Base-by-base conservation (phyloP, 2,329 filamentous ascomycete genomes). In the Kalaharituber pfeilii region DNA sequence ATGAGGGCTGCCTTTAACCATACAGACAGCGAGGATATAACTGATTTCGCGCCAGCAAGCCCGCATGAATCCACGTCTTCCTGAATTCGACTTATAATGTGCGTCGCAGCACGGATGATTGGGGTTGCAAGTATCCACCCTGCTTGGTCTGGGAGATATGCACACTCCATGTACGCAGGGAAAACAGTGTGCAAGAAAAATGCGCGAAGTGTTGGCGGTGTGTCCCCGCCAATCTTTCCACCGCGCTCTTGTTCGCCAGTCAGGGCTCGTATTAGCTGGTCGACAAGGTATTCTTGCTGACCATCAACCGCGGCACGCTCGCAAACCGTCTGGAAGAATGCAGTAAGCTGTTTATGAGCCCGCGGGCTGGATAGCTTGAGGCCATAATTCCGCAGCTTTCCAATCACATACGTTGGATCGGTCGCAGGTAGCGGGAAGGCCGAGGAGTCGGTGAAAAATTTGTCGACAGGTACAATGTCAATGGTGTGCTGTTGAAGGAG, bases 331-430 rank as follows among this genome's bases (percentile, higher is more conserved):
- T 80, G 76, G 13, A 81, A 65, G 64, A 80, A 81, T n/a, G 70
- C 69, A 5, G 71, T 72, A 29, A 81, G 67, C 55, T 77, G 71
- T 59, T 76, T 79, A 5, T 72, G 69, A 9, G 71, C 71, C 55
- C 72, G 72, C 6, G 67, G 58, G 24, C 73, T 70, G 2, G 65
- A 66, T 2, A 80, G 66, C 59, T 75, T 78, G 1, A 75, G 69
- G 11, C 71, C 73, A 57, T 81, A 81, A 45, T 75, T 73, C 59
- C 75, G 77, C 28, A 82, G 67, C 55, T 73, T 73, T 7, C 76
- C 78, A 3, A 80, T 73, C 24, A 82, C 76, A 62, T 81, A 82
- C 0, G 71, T 75, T 1, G 79, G 79, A 62, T 82, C 79, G 1
- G 67, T 69, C 2, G 71, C 70, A 5, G 79, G 79, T 3, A 81